A percentile compares a stretch with the other conserved stretches of the same genome.
Conservation (phyloP, 2,329 filamentous ascomycete genomes). For the Fusarium redolens region DNA sequence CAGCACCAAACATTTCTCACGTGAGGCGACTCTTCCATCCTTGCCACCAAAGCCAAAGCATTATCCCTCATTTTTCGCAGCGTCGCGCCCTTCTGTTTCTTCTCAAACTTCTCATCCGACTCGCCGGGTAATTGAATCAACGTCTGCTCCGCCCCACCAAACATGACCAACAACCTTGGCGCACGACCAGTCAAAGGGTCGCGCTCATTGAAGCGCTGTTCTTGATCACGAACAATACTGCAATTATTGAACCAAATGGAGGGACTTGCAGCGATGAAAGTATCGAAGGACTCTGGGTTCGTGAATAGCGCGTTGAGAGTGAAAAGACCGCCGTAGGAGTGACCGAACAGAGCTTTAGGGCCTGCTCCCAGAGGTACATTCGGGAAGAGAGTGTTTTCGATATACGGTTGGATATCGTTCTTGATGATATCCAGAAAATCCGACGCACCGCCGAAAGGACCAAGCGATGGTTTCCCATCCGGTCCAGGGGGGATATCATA, state of each 20-base stretch:
- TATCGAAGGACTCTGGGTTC: conserved; percentile 54
- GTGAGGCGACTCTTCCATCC: conserved; percentile 32
- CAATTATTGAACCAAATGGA: conserved; percentile 60
- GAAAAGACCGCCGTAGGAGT: conserved; percentile 62
- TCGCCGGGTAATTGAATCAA: conserved; percentile 45
- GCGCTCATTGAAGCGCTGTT: conserved; percentile 39
- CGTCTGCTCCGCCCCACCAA: conserved; percentile 48
- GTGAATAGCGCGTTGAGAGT: conserved; percentile 57
- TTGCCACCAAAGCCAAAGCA: conserved; percentile 35
- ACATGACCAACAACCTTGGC: conserved; percentile 50
- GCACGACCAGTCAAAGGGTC: conserved; percentile 8
- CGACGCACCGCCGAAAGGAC: conserved; percentile 55
- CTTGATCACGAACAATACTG: conserved; percentile 51
- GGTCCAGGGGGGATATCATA: conserved; percentile 36
- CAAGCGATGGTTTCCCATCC: conserved; percentile 35
- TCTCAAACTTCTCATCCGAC: conserved; percentile 46
- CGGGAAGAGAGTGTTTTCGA: conserved; percentile 40
- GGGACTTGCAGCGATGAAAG: conserved; percentile 58
- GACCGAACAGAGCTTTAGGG: conserved; percentile 59
- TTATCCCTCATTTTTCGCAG: conserved; percentile 40
- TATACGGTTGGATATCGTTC: conserved; percentile 50
- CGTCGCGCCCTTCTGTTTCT: conserved; percentile 30
- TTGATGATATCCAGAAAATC: conserved; percentile 57
- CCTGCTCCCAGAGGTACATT: conserved; percentile 45
- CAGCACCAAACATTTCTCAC: conserved; percentile 37